phyloP scores from a whole-genome alignment of 345 rosid genomes.

The Pistacia integerrima region DNA sequence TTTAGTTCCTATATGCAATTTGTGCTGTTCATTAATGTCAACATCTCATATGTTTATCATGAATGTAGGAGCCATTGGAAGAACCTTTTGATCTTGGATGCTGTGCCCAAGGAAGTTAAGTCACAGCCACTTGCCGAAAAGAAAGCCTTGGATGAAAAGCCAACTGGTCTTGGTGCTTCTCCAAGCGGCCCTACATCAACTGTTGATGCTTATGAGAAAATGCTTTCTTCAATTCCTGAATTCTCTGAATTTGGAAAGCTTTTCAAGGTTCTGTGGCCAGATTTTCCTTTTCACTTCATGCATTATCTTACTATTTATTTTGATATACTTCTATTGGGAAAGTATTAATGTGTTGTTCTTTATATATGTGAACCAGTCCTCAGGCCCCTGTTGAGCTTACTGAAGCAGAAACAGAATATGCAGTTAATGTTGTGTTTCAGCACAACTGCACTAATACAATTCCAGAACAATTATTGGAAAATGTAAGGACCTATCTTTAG shows the following conservation, averaged over 20 bases:
- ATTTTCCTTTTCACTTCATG: conserved; percentile 13
- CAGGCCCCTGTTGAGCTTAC: conserved; percentile 87
- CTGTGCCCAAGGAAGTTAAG: conserved; percentile 88
- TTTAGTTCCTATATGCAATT: conserved; percentile 13
- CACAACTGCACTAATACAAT: conserved; percentile 96
- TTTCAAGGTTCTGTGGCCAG: conserved; percentile 66
- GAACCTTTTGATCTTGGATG: conserved; percentile 74
- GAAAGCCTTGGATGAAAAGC: conserved; percentile 90
- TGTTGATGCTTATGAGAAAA: conserved; percentile 77
- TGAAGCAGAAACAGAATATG: conserved; percentile 96
- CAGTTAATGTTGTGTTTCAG: conserved; percentile 94
- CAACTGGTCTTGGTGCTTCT: conserved; percentile 81
- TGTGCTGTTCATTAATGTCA: conserved; percentile 18
- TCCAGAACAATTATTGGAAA: conserved; percentile 91
- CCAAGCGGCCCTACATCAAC: conserved; percentile 64
- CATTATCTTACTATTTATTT: not conserved
- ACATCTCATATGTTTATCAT: conserved; percentile 28
- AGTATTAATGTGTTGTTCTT: conserved; percentile 18
- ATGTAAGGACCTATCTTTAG: conserved; percentile 47
- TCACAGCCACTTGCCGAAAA: conserved; percentile 87
- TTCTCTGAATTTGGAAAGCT: conserved; percentile 82
- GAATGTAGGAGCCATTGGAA: conserved; percentile 76
- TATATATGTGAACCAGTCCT: conserved; percentile 54
- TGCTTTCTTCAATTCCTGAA: conserved; percentile 81
- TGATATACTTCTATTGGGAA: conserved; percentile 6